Conservation (phyloP, 2,329 filamentous ascomycete species). For the Colletotrichum abscissum region DNA sequence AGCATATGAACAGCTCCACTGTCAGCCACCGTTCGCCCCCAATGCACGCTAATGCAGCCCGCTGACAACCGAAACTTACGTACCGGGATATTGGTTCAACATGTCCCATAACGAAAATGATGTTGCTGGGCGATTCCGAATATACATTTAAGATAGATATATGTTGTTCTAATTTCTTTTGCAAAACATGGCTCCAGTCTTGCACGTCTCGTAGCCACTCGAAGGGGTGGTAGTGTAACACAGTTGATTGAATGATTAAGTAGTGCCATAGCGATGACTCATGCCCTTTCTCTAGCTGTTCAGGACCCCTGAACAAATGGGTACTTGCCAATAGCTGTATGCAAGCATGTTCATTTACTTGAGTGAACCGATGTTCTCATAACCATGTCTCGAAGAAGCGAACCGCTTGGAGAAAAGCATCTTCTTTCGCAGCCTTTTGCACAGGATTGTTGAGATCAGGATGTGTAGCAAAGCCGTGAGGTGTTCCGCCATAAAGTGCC, state of each 20-base stretch:
- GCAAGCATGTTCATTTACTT: too few relatives aligned
- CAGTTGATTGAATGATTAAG: too few relatives aligned
- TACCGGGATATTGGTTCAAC: accelerated
- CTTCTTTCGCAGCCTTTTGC: slow-evolving; percentile 79
- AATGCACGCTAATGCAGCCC: slow-evolving; percentile 7
- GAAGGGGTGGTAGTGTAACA: too few relatives aligned
- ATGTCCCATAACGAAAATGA: too few relatives aligned
- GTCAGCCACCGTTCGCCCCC: background rate
- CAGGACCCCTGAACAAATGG: too few relatives aligned
- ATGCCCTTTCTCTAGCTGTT: too few relatives aligned
- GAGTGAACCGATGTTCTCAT: background rate
- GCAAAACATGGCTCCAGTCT: too few relatives aligned
- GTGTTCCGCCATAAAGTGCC: slow-evolving; percentile 71
- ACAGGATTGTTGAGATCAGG: slow-evolving; percentile 63
- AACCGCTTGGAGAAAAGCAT: slow-evolving; percentile 81
- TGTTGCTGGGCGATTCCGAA: too few relatives aligned
- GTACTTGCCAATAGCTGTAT: background rate
- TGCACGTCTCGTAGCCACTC: too few relatives aligned
- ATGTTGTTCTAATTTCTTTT: too few relatives aligned
- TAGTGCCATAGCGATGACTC: too few relatives aligned
- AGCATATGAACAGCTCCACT: background rate
- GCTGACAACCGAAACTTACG: background rate
- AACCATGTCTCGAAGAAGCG: slow-evolving; percentile 75
- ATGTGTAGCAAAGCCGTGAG: slow-evolving; percentile 80
- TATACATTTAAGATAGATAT: too few relatives aligned